phyloP scores from a whole-genome alignment of 768 basidiomycete genomes.

The Rhodotorula taiwanensis region DNA sequence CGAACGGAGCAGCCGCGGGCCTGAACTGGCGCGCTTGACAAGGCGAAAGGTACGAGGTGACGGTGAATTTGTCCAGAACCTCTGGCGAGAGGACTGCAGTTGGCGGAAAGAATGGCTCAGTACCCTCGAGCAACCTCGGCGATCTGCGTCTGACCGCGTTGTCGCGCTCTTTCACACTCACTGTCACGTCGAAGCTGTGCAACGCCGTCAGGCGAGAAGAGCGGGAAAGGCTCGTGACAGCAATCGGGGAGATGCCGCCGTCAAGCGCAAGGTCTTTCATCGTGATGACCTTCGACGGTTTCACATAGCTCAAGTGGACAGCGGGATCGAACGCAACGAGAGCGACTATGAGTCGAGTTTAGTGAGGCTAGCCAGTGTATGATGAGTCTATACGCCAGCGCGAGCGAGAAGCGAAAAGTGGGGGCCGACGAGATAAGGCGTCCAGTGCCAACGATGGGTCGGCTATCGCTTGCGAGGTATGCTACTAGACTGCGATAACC shows the following conservation, averaged over 20 bases:
- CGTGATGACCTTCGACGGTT: constrained; percentile 7
- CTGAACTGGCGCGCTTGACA: constrained; percentile 14
- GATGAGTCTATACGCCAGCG: too few relatives aligned
- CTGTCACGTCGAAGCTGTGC: constrained; percentile 19
- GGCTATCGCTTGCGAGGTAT: too few relatives aligned
- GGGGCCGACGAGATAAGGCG: too few relatives aligned
- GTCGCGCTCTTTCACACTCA: too few relatives aligned
- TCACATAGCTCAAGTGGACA: constrained; percentile 14
- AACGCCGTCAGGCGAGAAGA: constrained; percentile 20
- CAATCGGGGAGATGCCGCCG: constrained; percentile 24
- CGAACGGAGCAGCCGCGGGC: constrained; percentile 8
- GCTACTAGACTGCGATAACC: too few relatives aligned
- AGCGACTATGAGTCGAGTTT: background rate
- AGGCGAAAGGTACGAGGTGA: background rate
- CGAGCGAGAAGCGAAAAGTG: too few relatives aligned
- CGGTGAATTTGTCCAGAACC: constrained; percentile 15
- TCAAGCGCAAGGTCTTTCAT: constrained; percentile 27
- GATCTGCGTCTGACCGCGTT: too few relatives aligned
- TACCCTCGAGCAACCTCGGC: background rate
- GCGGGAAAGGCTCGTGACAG: constrained; percentile 19
- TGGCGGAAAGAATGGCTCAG: too few relatives aligned
- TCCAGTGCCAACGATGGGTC: too few relatives aligned
- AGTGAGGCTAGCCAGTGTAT: too few relatives aligned
- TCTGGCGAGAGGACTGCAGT: constrained; percentile 11
- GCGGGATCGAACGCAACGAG: constrained; percentile 17